A percentile compares a stretch with the other conserved stretches of the same genome.
These are phyloP conservation scores for Hypoxylon perforatum DNA, from an alignment of 495 filamentous ascomycete species.

Conservation along the genomic window DNA sequence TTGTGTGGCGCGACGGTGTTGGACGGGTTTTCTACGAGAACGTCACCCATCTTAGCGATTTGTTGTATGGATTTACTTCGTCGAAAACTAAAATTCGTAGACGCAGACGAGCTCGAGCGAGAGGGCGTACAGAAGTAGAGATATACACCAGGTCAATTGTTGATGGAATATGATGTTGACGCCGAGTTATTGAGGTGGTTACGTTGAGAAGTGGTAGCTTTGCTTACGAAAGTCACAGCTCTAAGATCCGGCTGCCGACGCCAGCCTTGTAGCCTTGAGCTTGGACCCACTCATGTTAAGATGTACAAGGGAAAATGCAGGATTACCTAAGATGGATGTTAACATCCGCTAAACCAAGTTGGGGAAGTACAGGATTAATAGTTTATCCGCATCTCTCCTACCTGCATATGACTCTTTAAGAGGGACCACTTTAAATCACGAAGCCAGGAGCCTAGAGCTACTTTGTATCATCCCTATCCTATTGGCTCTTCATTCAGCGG, in stretches of 20 bases:
- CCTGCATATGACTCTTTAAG: neutral
- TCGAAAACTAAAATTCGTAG: neutral
- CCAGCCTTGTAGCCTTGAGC: slow-evolving; percentile 50
- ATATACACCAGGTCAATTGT: neutral
- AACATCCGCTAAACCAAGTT: slow-evolving; percentile 14
- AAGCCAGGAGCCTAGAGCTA: slow-evolving; percentile 15
- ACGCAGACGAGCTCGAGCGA: neutral
- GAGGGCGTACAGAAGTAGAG: neutral
- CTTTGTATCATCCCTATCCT: slow-evolving; percentile 1
- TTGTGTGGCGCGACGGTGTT: slow-evolving; percentile 78
- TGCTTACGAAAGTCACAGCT: slow-evolving; percentile 8
- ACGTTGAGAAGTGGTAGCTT: slow-evolving; percentile 11
- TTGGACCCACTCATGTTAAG: too few relatives aligned
- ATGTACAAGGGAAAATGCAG: too few relatives aligned
- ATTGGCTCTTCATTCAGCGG: slow-evolving; percentile 29
- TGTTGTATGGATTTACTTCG: slow-evolving; percentile 8
- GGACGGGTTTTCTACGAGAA: slow-evolving; percentile 81
- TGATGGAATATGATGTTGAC: neutral
- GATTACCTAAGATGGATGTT: too few relatives aligned
- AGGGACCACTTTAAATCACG: slow-evolving; percentile 7
- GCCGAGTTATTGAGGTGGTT: slow-evolving; percentile 11
- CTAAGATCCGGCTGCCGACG: slow-evolving; percentile 34
- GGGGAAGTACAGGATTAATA: slow-evolving; percentile 40
- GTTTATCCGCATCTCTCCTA: slow-evolving; percentile 18
- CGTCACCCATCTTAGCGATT: slow-evolving; percentile 76